phyloP scores from a whole-genome alignment of 495 filamentous ascomycete genomes.

The Lasiosphaeria miniovina region DNA sequence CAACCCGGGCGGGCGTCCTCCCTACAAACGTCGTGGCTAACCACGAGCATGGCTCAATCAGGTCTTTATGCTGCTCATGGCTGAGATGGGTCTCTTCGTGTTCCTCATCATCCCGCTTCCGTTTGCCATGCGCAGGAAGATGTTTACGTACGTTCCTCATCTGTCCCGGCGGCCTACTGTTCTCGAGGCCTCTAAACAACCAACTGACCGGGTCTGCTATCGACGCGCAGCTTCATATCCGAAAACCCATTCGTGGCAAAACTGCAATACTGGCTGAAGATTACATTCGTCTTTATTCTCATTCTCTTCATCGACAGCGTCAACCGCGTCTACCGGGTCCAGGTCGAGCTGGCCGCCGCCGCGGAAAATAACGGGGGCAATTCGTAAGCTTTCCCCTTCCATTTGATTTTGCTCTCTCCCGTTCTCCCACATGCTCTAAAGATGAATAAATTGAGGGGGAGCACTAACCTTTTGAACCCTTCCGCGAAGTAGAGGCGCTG shows the following conservation, averaged over 20 bases:
- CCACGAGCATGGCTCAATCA: constrained; percentile 33
- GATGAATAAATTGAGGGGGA: not conserved
- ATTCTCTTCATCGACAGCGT: constrained; percentile 98
- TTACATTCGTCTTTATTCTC: constrained; percentile 96
- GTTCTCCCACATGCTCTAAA: constrained; percentile 7
- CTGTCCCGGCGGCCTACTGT: not conserved
- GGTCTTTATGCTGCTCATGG: constrained; percentile 90
- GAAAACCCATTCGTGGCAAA: constrained; percentile 68
- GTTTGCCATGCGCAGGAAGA: constrained; percentile 77
- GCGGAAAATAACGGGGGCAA: constrained; percentile 40
- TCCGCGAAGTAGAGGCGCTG: constrained; percentile 40
- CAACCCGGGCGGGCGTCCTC: not conserved
- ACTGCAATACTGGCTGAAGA: constrained; percentile 60
- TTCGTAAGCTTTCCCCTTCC: constrained; percentile 24
- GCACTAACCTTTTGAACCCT: constrained; percentile 18
- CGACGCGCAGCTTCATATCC: constrained; percentile 58
- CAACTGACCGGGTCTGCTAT: constrained; percentile 1
- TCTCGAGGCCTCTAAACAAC: not conserved
- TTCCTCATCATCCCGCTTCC: constrained; percentile 88
- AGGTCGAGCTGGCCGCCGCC: constrained; percentile 71
- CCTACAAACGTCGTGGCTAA: constrained; percentile 8
- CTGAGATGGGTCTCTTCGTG: constrained; percentile 93
- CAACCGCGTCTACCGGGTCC: constrained; percentile 96
- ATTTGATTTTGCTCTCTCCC: not conserved
- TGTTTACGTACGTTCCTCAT: constrained; percentile 68